Conservation (phyloP, 352 stramenopile species). For the Phytophthora podocarpi region DNA sequence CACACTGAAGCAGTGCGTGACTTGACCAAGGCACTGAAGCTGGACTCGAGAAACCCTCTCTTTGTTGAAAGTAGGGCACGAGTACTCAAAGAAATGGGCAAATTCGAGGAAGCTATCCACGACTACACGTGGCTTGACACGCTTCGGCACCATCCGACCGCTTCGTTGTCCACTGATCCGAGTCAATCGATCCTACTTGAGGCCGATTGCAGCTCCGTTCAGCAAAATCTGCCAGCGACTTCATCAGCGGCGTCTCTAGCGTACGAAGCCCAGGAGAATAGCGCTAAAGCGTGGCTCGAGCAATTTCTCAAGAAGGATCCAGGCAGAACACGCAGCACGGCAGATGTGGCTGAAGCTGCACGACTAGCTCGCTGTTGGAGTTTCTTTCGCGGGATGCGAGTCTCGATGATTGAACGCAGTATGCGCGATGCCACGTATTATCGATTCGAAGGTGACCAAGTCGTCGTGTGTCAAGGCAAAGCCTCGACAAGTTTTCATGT, state of each 20-base stretch:
- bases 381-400: conserved; percentile 62
- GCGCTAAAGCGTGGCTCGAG: conserved; percentile 43
- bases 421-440: conserved; percentile 47
- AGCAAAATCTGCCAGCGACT: conserved; percentile 4
- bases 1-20: conserved; percentile 55
- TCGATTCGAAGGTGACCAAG: conserved; percentile 40
- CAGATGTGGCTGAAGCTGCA: conserved; percentile 37
- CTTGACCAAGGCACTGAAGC: conserved; percentile 67
- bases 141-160: conserved; percentile 35
- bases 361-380: conserved; percentile 42
- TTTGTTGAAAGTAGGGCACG: conserved; percentile 69
- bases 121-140: conserved; percentile 74
- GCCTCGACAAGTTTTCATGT: conserved; percentile 48
- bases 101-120: conserved; percentile 71
- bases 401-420: conserved; percentile 53
- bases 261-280: conserved; percentile 42
- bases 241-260: conserved; percentile 32
- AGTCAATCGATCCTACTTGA: conserved; percentile 20
- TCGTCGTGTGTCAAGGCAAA: conserved; percentile 49
- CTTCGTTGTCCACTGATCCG: conserved; percentile 33
- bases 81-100: conserved; percentile 62
- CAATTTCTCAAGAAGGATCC: conserved; percentile 46
- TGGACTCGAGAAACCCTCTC: conserved; percentile 65
- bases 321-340: conserved; percentile 20
- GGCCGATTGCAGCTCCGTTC: background rate